Conservation (phyloP, 176 grass and related monocot species). For the Zoysia japonica region DNA sequence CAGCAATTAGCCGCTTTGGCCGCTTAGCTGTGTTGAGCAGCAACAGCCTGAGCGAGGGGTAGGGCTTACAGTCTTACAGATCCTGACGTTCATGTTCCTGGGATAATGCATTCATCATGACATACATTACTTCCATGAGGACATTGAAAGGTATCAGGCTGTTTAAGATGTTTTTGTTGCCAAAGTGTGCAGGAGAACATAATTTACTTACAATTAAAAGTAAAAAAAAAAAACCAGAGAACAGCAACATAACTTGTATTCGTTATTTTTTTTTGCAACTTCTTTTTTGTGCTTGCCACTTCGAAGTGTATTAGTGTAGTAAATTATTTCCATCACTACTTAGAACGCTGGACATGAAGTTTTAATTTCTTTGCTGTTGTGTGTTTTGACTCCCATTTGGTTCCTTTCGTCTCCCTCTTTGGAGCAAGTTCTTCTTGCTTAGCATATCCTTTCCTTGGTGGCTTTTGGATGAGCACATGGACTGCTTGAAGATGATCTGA, state of each 20-base stretch:
- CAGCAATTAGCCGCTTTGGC: slow-evolving; percentile 26
- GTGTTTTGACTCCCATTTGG: slow-evolving; percentile 18
- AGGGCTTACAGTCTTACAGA: slow-evolving; percentile 37
- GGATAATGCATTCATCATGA: background rate
- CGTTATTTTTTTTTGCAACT: background rate
- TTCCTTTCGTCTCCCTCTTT: background rate
- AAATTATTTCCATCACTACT: background rate
- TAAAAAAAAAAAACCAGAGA: background rate
- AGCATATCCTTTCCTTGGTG: slow-evolving; percentile 19
- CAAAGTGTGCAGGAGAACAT: background rate
- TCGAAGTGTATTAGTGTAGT: slow-evolving; percentile 1
- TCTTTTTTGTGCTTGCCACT: background rate
- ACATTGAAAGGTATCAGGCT: background rate
- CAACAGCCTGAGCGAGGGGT: slow-evolving; percentile 39
- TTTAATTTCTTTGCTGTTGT: background rate
- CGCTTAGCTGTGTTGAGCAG: slow-evolving; percentile 34
- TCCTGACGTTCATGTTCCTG: background rate
- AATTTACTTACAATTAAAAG: background rate
- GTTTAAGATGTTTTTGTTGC: background rate
- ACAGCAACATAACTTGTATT: background rate
- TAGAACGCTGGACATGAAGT: background rate
- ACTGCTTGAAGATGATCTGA: slow-evolving; percentile 44
- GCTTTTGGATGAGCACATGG: slow-evolving; percentile 40
- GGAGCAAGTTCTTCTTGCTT: background rate
- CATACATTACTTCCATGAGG: background rate